Percentiles rank a stretch among this genome's conserved stretches.
Evolutionary conservation across 148 eudicot genomes (phyloP).

Genomic region (Nepenthes gracilis): DNA sequence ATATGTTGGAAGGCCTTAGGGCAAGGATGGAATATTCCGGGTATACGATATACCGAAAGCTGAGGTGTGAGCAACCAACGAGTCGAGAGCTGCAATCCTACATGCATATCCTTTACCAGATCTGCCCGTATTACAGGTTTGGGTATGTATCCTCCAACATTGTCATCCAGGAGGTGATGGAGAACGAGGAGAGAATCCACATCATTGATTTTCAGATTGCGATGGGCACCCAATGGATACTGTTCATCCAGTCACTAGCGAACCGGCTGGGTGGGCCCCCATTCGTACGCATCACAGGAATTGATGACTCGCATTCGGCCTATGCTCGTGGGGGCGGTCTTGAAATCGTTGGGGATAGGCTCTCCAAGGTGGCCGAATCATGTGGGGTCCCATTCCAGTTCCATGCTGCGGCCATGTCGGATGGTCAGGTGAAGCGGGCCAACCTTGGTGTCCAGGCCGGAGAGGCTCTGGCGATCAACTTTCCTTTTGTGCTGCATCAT

Average conservation of each 20-base stretch:
- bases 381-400: conserved; percentile 56
- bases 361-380: conserved; percentile 34
- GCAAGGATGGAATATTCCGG: conserved; percentile 65
- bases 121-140: conserved; percentile 67
- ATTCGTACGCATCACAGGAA: conserved; percentile 56
- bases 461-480: conserved; percentile 76
- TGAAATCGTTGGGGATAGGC: conserved; percentile 40
- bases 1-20: conserved; percentile 75
- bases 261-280: conserved; percentile 72
- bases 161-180: conserved; percentile 51
- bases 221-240: conserved; percentile 81
- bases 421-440: conserved; percentile 44
- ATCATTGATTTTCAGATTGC: conserved; percentile 82
- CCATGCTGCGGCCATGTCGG: conserved; percentile 65
- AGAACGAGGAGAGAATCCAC: conserved; percentile 48
- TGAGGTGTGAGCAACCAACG: conserved; percentile 72
- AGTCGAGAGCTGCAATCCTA: conserved; percentile 57
- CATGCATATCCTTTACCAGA: conserved; percentile 58
- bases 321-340: conserved; percentile 82
- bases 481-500: conserved; percentile 81
- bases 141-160: conserved; percentile 63
- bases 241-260: conserved; percentile 40
- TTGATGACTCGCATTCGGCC: conserved; percentile 69
- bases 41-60: conserved; percentile 58
- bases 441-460: conserved; percentile 34